Base-by-base conservation (phyloP, 306 rosid genomes). In the Cucurbita maxima region DNA sequence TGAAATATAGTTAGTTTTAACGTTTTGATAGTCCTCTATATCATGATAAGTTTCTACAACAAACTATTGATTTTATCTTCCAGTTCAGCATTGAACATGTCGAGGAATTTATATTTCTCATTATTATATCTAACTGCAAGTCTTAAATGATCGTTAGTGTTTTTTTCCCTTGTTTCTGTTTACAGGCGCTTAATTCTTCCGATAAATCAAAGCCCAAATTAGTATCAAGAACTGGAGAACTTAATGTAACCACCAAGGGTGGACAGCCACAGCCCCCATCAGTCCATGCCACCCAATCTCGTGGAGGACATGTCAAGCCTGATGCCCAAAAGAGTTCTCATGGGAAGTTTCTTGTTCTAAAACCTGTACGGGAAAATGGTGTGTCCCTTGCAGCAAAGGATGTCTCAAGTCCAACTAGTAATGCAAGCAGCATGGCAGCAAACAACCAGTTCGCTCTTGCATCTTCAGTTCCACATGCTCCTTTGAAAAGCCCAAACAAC, bases 311-410 rank as follows among this genome's bases (percentile, higher is more conserved):
- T 82, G 85, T 75, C 75, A 94, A 88, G 79, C 74, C 84, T 1
- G 99, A 94, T 78, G 41, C 87, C 78, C 85, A 92, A 3, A 91
- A 91, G 91, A 79, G 91, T 72, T 83, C 99, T 61, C 88, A 82
- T 58, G 97, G 96, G 66, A 94, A 94, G 91, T 91, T 86, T 70
- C 91, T 87, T 78, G 99, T 91, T 79, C 95, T 94, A 11, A 90
- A 89, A 79, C 93, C 90, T 48, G 92, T 84, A 8, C 83, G 97
- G 88, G 97, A 95, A 80, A 89, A 91, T 76, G 99, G 97, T 68
- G 81, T 76, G 55, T 79, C 92, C 18, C 82, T 81, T 55, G 57
- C 91, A 34, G 52, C 82, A 2, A 95, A 91, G 84, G 99, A 95
- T 78, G 83, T 76, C 53, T 75, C 92, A 55, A 84, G 86, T 75